Base-by-base conservation (phyloP, 2,329 filamentous ascomycete species). In the Aspergillus jensenii region DNA sequence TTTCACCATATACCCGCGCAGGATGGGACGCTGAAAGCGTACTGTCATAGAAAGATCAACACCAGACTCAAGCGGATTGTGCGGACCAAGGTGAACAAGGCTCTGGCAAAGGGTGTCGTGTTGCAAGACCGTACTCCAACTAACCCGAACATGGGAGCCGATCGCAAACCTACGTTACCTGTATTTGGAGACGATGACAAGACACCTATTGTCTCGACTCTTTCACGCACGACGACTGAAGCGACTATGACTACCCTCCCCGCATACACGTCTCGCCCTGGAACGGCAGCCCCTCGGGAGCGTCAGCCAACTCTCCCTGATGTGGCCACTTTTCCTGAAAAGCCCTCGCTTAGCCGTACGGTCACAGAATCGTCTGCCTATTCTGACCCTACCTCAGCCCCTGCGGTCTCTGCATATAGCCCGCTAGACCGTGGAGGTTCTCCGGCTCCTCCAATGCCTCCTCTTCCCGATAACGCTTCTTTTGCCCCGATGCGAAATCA, bases 41-140 rank as follows among this genome's bases (percentile, higher is more conserved):
- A 96, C 77, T 98, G 95, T 72, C 89, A 90, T 61, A 88, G 92
- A 46, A 98, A 98, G 79, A 88, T 96, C 72, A 96, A 96, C 76
- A 88, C 86, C 67, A 83, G 92, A 64, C 82, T 99, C 64, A 89
- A 89, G 69, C 87, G 87, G 65, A 95, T 98, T 64, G 93, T 98
- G 4, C 87, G 87, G 55, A 84, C 81, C 67, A 97, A 95, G 77
- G 90, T 96, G 67, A 91, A 95, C 76, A 93, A 91, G 73, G 93
- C 92, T 0, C 78, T 98, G 25, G 89, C 88, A 52, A 91, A 92
- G 67, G 89, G 95, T 53, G 87, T 86, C 55, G 76, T 71, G 72
- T 76, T 72, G 71, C 78, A 68, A 72, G 79, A 89, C 71, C 81
- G 80, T 60, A 84, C 82, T 66, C 78, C 62, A 73, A 78, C 74